Evolutionary conservation across 2,329 filamentous ascomycete species (phyloP), one percentile per base, ranked within the genome.

Genomic region (Botrytis sinoallii): DNA sequence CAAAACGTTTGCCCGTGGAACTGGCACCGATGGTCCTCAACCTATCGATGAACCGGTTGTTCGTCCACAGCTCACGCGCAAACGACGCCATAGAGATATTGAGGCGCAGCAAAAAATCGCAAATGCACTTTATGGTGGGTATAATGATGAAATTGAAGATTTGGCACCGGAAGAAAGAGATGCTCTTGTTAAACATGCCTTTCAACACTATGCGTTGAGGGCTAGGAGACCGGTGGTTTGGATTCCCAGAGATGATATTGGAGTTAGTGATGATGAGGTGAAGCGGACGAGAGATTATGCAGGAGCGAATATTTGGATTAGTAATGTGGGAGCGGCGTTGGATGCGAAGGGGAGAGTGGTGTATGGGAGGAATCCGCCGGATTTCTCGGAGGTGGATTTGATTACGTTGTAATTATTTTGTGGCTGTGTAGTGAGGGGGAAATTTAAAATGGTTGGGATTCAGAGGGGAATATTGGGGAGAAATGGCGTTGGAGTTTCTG

Each of bases 141-240:
- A 95, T 79, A 91, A 95, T 77, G 95, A 98, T 80, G 95, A 97
- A 84, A 91, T 99, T 76, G 95, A 98, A 82, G 96, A 99, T 81
- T 86, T 99, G 67, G 96, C 93, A 1, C 93, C 94, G 0, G 93
- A 95, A 29, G 94, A 98, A 81, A 89, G 96, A 78, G 95, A 98
- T 80, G 86, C 90, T 74, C 88, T 98, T 57, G 92, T 96, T 20
- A 91, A 91, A 72, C 91, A 94, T 79, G 94, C 95, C 0, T 99
- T 99, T 83, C 91, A 95, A 83, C 96, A 99, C 80, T 91, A 91
- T 48, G 96, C 96, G 0, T 86, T 98, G 55, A 90, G 96, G 14
- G 93, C 95, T 1, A 89, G 92, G 70, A 88, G 94, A 71, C 96
- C 96, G 0, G 93, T 93, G 0, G 91, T 99, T 40, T 99, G 96